phyloP scores from a whole-genome alignment of 192 early-diverging fungal species.

The Anaeromyces robustus region DNA sequence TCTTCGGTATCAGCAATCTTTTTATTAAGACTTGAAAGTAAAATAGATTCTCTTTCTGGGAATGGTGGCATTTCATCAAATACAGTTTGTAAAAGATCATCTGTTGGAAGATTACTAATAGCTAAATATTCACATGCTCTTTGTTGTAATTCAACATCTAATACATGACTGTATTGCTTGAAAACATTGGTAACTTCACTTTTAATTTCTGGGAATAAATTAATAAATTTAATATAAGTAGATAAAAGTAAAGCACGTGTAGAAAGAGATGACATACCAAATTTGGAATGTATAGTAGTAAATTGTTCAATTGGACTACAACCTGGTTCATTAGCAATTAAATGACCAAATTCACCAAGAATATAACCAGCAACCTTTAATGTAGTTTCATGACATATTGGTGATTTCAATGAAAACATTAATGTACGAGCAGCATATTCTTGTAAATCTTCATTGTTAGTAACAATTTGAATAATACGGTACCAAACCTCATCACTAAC shows the following conservation, averaged over 20 bases:
- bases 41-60: constrained; percentile 80
- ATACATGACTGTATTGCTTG: constrained; percentile 65
- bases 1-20: constrained; percentile 85
- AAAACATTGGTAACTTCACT: constrained; percentile 71
- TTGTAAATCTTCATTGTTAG: constrained; percentile 88
- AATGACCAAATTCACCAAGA: constrained; percentile 92
- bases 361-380: constrained; percentile 93
- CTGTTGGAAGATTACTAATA: constrained; percentile 63
- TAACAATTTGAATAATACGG: constrained; percentile 89
- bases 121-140: constrained; percentile 92
- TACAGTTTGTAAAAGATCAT: constrained; percentile 75
- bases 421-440: constrained; percentile 81
- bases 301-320: constrained; percentile 87
- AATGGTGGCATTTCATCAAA: constrained; percentile 99
- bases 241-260: constrained; percentile 78
- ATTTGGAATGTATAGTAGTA: constrained; percentile 82
- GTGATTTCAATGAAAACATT: constrained; percentile 64
- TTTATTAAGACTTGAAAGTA: constrained; percentile 67
- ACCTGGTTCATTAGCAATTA: constrained; percentile 76
- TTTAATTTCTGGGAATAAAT: constrained; percentile 96
- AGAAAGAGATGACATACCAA: constrained; percentile 55
- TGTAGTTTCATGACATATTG: constrained; percentile 87
- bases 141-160: constrained; percentile 95
- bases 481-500: constrained; percentile 97
- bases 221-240: constrained; percentile 89